These are phyloP conservation scores for Thoreauomyces humboldtii DNA, from an alignment of 192 early-diverging fungal species.

Conservation along the genomic window DNA sequence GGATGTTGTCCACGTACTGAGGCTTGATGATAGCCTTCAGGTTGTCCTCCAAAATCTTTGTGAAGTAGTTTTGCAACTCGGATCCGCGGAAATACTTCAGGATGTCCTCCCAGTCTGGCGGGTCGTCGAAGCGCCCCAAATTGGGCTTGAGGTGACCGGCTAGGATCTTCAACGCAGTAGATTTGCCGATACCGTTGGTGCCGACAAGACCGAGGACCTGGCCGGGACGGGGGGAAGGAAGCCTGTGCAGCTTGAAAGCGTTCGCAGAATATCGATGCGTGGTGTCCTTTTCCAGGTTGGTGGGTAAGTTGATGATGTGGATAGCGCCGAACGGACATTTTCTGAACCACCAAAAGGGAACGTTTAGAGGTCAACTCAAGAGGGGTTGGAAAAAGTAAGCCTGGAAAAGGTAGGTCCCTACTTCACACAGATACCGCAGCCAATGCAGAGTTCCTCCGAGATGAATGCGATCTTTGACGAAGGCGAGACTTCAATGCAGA, in stretches of 20 bases:
- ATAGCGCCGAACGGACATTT: conserved; percentile 94
- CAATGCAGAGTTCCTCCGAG: conserved; percentile 95
- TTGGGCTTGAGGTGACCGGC: conserved; percentile 95
- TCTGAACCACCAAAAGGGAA: too few relatives aligned
- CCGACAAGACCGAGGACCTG: conserved; percentile 97
- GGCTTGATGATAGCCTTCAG: conserved; percentile 93
- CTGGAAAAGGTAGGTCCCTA: too few relatives aligned
- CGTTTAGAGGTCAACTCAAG: too few relatives aligned
- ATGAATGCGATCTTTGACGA: conserved; percentile 89
- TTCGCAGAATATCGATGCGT: conserved; percentile 96
- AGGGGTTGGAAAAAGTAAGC: too few relatives aligned
- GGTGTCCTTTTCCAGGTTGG: conserved; percentile 89
- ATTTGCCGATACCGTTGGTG: conserved; percentile 84
- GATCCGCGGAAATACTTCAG: conserved; percentile 94
- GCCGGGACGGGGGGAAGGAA: conserved; percentile 92
- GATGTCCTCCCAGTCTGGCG: conserved; percentile 68
- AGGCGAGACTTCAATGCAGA: conserved; percentile 88
- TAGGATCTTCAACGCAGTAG: conserved; percentile 91
- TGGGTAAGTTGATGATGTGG: conserved; percentile 94
- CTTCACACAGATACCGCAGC: conserved; percentile 97
- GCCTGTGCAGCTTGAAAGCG: conserved; percentile 95
- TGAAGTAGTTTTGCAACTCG: conserved; percentile 98
- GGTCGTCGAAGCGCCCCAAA: conserved; percentile 74
- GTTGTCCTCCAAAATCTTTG: conserved; percentile 95
- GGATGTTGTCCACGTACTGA: conserved; percentile 92